Evolutionary conservation across 371 early-diverging fungal species (phyloP).

Genomic region (Chytridiales sp.): DNA sequence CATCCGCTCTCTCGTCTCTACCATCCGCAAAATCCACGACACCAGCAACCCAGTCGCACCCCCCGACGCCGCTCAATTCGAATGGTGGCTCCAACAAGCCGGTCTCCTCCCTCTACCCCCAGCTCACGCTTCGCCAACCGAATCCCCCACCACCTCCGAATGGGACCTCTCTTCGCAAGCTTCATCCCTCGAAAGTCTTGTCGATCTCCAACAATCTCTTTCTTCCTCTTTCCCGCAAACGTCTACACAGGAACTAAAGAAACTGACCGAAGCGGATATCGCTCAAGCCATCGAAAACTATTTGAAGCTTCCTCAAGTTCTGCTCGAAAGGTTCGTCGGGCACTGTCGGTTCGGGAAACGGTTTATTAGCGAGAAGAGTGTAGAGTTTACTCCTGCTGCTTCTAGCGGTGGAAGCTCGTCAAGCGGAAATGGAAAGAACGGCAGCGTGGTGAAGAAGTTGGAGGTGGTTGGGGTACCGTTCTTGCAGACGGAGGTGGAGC

Average conservation of each 20-base stretch:
- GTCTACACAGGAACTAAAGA: neutral
- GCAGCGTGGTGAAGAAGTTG: neutral
- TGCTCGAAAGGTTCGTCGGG: slow-evolving; percentile 21
- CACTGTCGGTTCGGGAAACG: slow-evolving; percentile 26
- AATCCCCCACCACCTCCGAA: slow-evolving; percentile 7
- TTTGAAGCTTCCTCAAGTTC: neutral
- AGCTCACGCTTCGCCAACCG: too few relatives aligned
- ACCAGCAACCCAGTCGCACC: slow-evolving; percentile 10
- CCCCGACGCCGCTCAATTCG: neutral
- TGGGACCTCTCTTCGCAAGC: neutral
- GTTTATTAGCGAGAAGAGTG: slow-evolving; percentile 14
- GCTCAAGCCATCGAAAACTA: slow-evolving; percentile 4
- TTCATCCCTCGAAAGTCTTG: neutral
- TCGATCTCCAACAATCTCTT: too few relatives aligned
- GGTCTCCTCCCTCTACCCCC: slow-evolving; percentile 12
- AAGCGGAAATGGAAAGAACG: neutral
- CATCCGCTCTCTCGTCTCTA: slow-evolving; percentile 19
- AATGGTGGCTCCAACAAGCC: slow-evolving; percentile 22
- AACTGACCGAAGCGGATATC: neutral
- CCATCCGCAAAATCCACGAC: slow-evolving; percentile 18
- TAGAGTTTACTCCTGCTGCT: neutral
- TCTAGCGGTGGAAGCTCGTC: neutral
- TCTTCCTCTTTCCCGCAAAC: neutral
- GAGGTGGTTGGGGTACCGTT: neutral
- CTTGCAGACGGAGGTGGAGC: neutral